phyloP scores from a whole-genome alignment of 1,139 yeast species.

The Hyphopichia khmerensis region DNA sequence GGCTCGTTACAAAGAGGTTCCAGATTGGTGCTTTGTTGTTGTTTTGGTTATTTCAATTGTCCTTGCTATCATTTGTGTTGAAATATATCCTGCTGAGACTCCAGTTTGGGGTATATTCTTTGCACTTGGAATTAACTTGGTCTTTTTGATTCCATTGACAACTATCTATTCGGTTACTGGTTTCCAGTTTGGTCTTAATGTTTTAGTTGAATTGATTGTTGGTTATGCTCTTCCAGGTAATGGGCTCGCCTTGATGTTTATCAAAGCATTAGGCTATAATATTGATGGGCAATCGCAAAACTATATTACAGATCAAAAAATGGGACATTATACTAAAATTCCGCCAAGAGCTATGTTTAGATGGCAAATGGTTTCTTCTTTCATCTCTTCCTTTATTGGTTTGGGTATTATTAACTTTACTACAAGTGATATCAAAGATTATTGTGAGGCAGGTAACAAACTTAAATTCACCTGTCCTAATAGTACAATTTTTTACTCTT shows the following conservation, averaged over 20 bases:
- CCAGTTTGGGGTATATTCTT: constrained; percentile 62
- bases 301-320: constrained; percentile 48
- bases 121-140: constrained; percentile 52
- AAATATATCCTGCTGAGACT: constrained; percentile 47
- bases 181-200: constrained; percentile 49
- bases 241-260: constrained; percentile 52
- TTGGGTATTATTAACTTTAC: constrained; percentile 57
- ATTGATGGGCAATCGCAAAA: constrained; percentile 56
- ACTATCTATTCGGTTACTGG: constrained; percentile 51
- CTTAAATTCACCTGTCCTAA: constrained; percentile 52
- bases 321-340: constrained; percentile 56
- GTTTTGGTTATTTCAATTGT: constrained; percentile 49
- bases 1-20: constrained; percentile 57
- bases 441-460: constrained; percentile 44
- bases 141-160: constrained; percentile 52
- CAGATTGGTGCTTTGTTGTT: constrained; percentile 56
- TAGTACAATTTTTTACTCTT: constrained; percentile 46
- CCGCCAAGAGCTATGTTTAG: constrained; percentile 65
- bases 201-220: constrained; percentile 54
- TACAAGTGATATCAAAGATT: constrained; percentile 31
- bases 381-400: constrained; percentile 44
- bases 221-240: constrained; percentile 62
- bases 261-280: constrained; percentile 56
- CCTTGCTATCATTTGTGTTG: constrained; percentile 49
- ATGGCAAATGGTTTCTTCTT: constrained; percentile 50